These are phyloP conservation scores for Piper betle DNA, from an alignment of 164 flowering plant genomes.

Conservation along the genomic window DNA sequence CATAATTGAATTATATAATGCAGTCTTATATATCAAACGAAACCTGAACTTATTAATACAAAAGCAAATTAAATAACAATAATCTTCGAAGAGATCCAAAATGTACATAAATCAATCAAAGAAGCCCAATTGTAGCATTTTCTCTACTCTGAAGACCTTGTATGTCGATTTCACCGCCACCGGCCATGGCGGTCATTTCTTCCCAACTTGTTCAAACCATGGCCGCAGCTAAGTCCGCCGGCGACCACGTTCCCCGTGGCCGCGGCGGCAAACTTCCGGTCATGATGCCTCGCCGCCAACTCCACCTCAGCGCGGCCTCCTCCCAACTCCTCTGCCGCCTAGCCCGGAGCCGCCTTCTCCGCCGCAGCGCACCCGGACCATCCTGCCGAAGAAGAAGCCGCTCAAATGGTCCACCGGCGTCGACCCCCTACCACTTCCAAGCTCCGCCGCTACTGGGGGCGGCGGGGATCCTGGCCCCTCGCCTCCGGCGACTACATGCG, in stretches of 20 bases:
- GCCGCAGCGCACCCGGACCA: constrained; percentile 29
- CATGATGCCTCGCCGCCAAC: constrained; percentile 8
- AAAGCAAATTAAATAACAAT: too few species aligned
- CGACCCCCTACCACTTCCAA: constrained; percentile 64
- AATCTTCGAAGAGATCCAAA: too few species aligned
- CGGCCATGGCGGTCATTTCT: too few species aligned
- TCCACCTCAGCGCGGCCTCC: constrained; percentile 4
- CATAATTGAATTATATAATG: too few species aligned
- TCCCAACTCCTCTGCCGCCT: constrained; percentile 9
- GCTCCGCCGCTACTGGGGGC: constrained; percentile 93
- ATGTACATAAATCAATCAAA: too few species aligned
- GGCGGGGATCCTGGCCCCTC: constrained; percentile 68
- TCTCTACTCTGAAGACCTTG: too few species aligned
- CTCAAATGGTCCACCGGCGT: constrained; percentile 78
- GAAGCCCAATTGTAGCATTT: too few species aligned
- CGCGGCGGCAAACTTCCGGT: background rate
- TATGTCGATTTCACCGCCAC: too few species aligned
- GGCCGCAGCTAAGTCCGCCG: background rate
- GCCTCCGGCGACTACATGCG: constrained; percentile 62
- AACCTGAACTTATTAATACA: too few species aligned
- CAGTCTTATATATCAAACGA: too few species aligned
- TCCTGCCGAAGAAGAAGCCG: constrained; percentile 82
- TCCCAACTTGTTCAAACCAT: background rate
- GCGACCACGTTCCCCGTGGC: background rate
- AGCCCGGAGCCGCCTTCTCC: background rate